Conservation (phyloP, 257 asterid species). For the Jacaranda mimosifolia region DNA sequence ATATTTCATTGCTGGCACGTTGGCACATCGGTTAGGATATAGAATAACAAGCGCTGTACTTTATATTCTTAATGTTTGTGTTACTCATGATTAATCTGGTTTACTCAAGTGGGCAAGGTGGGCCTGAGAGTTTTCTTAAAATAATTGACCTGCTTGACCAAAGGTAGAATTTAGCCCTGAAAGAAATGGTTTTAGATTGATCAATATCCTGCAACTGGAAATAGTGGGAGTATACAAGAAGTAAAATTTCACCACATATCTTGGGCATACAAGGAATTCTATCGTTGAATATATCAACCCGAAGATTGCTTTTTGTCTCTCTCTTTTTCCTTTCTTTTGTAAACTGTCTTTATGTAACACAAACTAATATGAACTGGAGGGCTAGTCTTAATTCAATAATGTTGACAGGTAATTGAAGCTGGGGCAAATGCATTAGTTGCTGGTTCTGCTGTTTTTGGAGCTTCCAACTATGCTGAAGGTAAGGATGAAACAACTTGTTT, state of each 20-base stretch:
- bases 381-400: constrained; percentile 5
- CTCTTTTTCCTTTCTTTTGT: neutral
- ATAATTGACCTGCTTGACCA: neutral
- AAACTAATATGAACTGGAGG: neutral
- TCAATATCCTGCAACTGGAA: no score
- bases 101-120: neutral
- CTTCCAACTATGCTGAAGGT: constrained; percentile 98
- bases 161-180: neutral
- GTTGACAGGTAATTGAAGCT: constrained; percentile 90
- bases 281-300: no score
- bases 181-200: no score
- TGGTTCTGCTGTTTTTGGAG: constrained; percentile 99
- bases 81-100: no score
- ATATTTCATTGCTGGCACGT: no score
- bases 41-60: no score
- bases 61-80: no score
- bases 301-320: no score
- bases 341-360: neutral
- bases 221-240: no score
- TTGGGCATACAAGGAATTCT: no score
- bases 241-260: no score
- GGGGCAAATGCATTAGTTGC: constrained; percentile 99
- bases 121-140: neutral
- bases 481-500: constrained; percentile 39
- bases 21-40: no score